These are phyloP conservation scores for Pleurostoma richardsiae DNA, from an alignment of 2,329 filamentous ascomycete genomes.

Conservation along the genomic window DNA sequence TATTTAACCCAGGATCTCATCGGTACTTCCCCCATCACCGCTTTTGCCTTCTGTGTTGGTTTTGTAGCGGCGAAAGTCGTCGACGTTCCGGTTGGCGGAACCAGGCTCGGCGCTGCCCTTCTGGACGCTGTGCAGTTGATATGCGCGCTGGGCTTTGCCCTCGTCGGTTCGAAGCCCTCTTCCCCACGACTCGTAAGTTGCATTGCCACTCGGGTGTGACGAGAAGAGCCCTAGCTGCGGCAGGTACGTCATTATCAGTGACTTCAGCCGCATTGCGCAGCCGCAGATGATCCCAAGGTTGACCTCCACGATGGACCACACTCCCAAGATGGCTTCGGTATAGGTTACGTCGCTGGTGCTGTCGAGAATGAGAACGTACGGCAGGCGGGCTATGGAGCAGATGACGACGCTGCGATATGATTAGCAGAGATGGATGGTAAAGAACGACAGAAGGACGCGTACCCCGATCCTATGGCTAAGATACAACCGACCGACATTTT, in stretches of 20 bases:
- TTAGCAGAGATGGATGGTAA: background rate
- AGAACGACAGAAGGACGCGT: conserved; percentile 5
- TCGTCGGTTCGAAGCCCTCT: background rate
- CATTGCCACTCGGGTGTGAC: background rate
- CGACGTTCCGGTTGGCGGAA: background rate
- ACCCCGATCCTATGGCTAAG: conserved; percentile 38
- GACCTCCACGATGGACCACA: conserved; percentile 26
- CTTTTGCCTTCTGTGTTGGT: background rate
- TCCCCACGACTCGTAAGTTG: background rate
- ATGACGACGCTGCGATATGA: conserved; percentile 14
- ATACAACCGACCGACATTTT: conserved; percentile 34
- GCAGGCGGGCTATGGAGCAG: conserved; percentile 17
- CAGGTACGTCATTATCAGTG: conserved; percentile 13
- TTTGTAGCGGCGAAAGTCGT: background rate
- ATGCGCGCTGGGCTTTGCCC: background rate
- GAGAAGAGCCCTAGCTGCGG: conserved; percentile 10
- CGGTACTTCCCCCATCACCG: background rate
- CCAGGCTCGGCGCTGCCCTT: background rate
- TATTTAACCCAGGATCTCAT: conserved; percentile 8
- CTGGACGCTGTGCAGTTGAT: conserved; percentile 1
- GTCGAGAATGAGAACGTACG: conserved; percentile 16
- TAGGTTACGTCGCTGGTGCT: conserved; percentile 25
- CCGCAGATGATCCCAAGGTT: conserved; percentile 24
- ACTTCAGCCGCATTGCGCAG: conserved; percentile 16
- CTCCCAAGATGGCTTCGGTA: conserved; percentile 14